Base-by-base conservation (phyloP, 2,329 filamentous ascomycete genomes). In the Pyrenochaeta sp. region DNA sequence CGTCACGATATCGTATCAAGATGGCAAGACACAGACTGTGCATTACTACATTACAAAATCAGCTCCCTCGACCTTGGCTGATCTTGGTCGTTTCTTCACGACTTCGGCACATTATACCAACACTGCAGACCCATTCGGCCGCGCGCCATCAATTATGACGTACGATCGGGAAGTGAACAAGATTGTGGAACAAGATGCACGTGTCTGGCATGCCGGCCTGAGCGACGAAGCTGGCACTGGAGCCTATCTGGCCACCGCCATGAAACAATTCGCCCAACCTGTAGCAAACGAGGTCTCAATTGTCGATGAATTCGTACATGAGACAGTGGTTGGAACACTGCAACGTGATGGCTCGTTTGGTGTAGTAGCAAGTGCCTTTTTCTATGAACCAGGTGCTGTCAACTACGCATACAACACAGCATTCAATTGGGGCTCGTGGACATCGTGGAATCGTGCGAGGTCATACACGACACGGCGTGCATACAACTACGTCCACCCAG, bases 151-250 rank as follows among this genome's bases (percentile, higher is more conserved):
- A 0, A 77, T 85, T 51, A 82, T 87, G 71, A 81, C 80, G 0
- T 87, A 86, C 56, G 84, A 87, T 61, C 61, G 68, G 33, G 66
- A 70, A 11, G 57, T 60, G 6, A 57, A 70, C 15, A 58, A 61
- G 7, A 67, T 71, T n/a, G 75, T 78, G 9, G 53, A 81, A 72
- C 64, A 84, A 79, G 69, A 78, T 59, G 51, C 75, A 1, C 78
- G 85, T 1, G 83, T 80, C 6, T 87, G 85, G 85, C 81, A 87
- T 4, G 79, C 84, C 0, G 85, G 85, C 0, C 75, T 87, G 0
- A 86, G 83, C 49, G 85, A 87, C 51, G 85, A 87, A 69, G 85
- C 77, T 0, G 85, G 85, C 1, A 81, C 82, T 0, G 84, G 84
- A 1, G 80, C 83, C 0, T 86, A 81, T 55, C 77, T 86, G 0